Evolutionary conservation across 345 rosid genomes (phyloP).

Genomic region (Arabidopsis suecica): DNA sequence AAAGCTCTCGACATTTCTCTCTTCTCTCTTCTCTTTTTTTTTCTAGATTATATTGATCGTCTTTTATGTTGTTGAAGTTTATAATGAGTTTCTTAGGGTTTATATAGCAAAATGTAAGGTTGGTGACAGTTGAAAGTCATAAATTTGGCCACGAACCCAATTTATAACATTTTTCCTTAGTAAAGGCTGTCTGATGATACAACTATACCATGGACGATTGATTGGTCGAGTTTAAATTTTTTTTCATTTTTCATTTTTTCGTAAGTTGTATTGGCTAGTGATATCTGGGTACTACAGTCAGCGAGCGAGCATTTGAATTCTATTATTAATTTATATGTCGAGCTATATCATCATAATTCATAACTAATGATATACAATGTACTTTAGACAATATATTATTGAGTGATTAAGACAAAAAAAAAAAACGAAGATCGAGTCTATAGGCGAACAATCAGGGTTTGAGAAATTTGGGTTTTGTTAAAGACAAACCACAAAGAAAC

Average conservation of each 20-base stretch:
- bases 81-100: constrained; percentile 33
- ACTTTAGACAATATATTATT: neutral
- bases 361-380: neutral
- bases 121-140: constrained; percentile 59
- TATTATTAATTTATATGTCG: neutral
- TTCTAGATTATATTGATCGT: constrained; percentile 3
- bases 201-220: constrained; percentile 22
- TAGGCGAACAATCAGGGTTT: constrained; percentile 33
- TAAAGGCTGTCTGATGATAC: constrained; percentile 41
- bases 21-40: neutral
- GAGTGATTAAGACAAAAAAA: too few relatives aligned
- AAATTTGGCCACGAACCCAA: constrained; percentile 37
- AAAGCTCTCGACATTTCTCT: constrained; percentile 41
- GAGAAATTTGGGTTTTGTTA: constrained; percentile 16
- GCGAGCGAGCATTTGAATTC: neutral
- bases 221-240: constrained; percentile 34
- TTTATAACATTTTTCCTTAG: constrained; percentile 21
- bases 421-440: constrained; percentile 26
- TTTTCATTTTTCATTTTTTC: neutral
- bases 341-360: neutral
- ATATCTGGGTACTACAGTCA: constrained; percentile 12
- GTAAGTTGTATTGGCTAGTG: constrained; percentile 22
- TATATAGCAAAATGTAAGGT: constrained; percentile 48
- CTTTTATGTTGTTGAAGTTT: constrained; percentile 30
- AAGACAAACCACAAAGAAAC: constrained; percentile 28